Evolutionary conservation across 2,329 filamentous ascomycete species (phyloP).

Genomic region (Clonostachys chloroleuca): DNA sequence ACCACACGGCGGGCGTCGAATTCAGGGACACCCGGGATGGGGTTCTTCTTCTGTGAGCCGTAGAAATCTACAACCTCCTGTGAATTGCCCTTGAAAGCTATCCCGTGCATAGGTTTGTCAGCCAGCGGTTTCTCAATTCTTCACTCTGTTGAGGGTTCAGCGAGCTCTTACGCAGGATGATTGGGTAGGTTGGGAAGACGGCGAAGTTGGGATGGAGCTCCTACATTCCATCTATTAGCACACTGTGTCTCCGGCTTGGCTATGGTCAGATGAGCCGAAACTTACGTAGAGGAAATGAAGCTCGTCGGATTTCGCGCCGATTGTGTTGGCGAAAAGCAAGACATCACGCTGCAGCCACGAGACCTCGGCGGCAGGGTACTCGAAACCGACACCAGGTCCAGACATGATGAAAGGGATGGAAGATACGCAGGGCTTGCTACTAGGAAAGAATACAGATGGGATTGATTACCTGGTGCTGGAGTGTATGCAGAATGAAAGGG

Average conservation of each 20-base stretch:
- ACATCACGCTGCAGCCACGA: constrained; percentile 86
- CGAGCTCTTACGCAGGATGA: constrained; percentile 62
- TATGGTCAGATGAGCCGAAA: neutral
- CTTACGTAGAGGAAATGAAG: constrained; percentile 86
- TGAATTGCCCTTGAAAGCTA: constrained; percentile 71
- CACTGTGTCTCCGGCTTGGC: neutral
- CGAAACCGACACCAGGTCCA: constrained; percentile 64
- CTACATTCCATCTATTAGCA: constrained; percentile 31
- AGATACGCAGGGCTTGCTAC: no score
- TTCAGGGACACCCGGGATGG: constrained; percentile 72
- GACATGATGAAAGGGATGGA: constrained; percentile 17
- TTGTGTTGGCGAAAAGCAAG: constrained; percentile 85
- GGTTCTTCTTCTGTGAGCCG: constrained; percentile 57
- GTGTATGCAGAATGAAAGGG: neutral
- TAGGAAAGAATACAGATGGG: no score
- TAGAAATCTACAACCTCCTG: constrained; percentile 85
- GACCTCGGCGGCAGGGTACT: constrained; percentile 72
- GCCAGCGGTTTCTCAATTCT: neutral
- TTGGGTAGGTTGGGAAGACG: constrained; percentile 84
- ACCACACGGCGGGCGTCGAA: constrained; percentile 73
- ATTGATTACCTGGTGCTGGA: neutral
- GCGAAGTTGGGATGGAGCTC: constrained; percentile 84
- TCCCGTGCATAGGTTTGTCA: neutral
- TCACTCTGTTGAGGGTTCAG: neutral
- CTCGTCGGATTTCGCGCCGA: constrained; percentile 81